Percentiles rank a stretch among this genome's conserved stretches.
phyloP scores from a whole-genome alignment of 768 basidiomycete genomes.

The Hygrocybe coccinea region DNA sequence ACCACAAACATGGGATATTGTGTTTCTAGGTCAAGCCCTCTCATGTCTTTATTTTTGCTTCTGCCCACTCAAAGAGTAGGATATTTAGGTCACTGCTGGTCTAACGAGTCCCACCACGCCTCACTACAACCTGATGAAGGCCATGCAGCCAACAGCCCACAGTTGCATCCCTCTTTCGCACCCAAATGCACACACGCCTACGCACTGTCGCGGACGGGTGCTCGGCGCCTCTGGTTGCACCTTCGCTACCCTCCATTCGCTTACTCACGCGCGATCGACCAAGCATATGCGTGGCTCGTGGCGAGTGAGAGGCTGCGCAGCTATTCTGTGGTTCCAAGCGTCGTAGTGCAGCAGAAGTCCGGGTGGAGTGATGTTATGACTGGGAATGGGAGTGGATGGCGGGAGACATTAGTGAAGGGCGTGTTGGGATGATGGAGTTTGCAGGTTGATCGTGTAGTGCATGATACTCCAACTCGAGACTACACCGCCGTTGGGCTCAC shows the following conservation, averaged over 20 bases:
- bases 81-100: conserved; percentile 71
- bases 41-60: not conserved
- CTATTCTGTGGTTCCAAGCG: conserved; percentile 63
- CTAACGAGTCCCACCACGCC: conserved; percentile 52
- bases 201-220: conserved; percentile 54
- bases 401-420: conserved; percentile 44
- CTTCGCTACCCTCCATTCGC: conserved; percentile 63
- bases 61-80: not conserved
- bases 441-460: not conserved
- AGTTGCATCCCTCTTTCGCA: conserved; percentile 51
- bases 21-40: conserved; percentile 53
- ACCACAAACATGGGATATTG: conserved; percentile 65
- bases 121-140: conserved; percentile 24
- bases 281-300: conserved; percentile 66
- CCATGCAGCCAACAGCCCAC: conserved; percentile 12
- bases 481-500: no score
- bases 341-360: conserved; percentile 62
- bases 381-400: conserved; percentile 55
- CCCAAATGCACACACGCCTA: conserved; percentile 78
- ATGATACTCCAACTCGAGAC: no score
- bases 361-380: conserved; percentile 51
- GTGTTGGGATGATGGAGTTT: conserved; percentile 32
- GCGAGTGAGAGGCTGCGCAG: conserved; percentile 49
- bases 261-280: conserved; percentile 73
- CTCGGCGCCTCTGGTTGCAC: conserved; percentile 54